These are phyloP conservation scores for Ophiostoma piceae DNA, from an alignment of 2,329 filamentous ascomycete species.

Conservation along the genomic window DNA sequence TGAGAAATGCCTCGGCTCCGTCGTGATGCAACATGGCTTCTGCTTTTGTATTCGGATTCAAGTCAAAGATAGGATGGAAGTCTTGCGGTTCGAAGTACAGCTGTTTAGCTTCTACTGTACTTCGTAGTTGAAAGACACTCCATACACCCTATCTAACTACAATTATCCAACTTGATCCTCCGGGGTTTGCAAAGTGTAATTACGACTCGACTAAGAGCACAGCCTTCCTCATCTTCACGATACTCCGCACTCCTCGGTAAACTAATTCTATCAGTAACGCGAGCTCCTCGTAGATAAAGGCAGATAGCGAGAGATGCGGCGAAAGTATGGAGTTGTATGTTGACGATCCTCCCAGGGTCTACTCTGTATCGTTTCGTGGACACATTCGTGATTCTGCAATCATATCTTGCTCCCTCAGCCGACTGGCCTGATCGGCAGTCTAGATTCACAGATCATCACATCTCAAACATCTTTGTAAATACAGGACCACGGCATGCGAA, in stretches of 20 bases:
- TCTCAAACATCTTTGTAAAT: neutral
- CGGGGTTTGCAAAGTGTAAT: constrained; percentile 2
- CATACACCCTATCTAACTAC: neutral
- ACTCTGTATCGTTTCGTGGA: neutral
- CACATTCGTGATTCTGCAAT: neutral
- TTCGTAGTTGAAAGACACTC: too few relatives aligned
- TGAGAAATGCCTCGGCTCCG: constrained; percentile 2
- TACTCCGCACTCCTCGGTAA: constrained; percentile 1
- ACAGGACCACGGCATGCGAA: neutral
- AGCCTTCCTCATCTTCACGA: constrained; percentile 8
- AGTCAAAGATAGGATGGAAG: neutral
- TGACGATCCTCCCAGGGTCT: neutral
- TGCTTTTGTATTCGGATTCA: too few relatives aligned
- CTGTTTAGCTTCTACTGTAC: too few relatives aligned
- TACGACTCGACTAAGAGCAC: neutral
- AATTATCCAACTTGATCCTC: neutral
- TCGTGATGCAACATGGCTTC: neutral
- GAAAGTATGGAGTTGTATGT: neutral
- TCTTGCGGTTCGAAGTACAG: neutral
- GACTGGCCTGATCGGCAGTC: neutral
- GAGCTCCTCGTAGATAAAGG: neutral
- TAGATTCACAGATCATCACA: constrained; percentile 1
- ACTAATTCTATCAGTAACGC: neutral
- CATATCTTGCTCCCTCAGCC: neutral
- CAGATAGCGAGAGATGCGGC: neutral